Conservation (phyloP, 2,329 filamentous ascomycete species). For the Aspergillus ruber region DNA sequence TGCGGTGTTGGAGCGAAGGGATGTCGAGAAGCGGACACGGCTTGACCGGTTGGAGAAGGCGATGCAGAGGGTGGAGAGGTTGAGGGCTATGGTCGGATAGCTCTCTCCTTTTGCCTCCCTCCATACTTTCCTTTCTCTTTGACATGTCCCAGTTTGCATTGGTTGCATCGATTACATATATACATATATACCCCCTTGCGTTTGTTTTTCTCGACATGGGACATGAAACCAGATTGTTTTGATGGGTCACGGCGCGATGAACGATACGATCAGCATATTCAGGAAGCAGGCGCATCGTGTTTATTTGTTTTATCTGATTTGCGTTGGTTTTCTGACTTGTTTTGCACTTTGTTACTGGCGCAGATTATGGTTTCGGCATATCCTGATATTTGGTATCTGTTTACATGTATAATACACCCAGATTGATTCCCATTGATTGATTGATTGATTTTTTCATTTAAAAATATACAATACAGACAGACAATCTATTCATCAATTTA, state of each 20-base stretch:
- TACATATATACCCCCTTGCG: conserved; percentile 4
- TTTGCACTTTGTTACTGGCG: neutral
- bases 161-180: conserved; percentile 2
- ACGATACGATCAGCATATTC: conserved; percentile 6
- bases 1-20: conserved; percentile 40
- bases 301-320: neutral
- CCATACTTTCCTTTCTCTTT: conserved; percentile 1
- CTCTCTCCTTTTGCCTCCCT: conserved; percentile 3
- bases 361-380: neutral
- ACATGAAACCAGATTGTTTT: conserved; percentile 8
- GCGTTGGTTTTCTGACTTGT: neutral
- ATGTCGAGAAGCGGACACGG: conserved; percentile 46
- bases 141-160: neutral
- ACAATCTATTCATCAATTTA: no score
- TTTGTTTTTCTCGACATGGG: conserved; percentile 7
- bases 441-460: no score
- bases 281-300: neutral
- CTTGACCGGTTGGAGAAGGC: conserved; percentile 52
- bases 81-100: conserved; percentile 47
- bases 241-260: conserved; percentile 5
- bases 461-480: no score
- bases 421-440: no score
- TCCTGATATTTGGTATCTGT: no score
- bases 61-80: conserved; percentile 52
- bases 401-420: no score